Percentiles rank a stretch among this genome's conserved stretches.
These are phyloP conservation scores for Apiospora pterosperma DNA, from an alignment of 2,329 filamentous ascomycete genomes.

Conservation along the genomic window DNA sequence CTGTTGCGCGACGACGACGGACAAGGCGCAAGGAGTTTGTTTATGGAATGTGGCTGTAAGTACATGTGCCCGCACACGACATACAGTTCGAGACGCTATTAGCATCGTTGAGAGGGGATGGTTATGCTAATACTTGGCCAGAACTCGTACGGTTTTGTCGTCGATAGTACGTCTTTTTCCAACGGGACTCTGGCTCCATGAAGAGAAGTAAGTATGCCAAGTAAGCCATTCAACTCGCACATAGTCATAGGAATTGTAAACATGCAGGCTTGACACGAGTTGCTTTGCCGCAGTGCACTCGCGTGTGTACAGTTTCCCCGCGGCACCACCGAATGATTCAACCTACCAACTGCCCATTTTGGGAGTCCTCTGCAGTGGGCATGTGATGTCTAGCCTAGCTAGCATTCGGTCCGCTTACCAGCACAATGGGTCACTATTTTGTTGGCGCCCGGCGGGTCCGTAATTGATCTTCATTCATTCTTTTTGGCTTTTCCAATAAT, in stretches of 20 bases:
- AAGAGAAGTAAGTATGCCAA: neutral
- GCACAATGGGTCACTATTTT: neutral
- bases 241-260: neutral
- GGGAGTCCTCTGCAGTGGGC: neutral
- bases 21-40: constrained; percentile 30
- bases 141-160: constrained; percentile 10
- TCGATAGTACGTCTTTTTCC: constrained; percentile 6
- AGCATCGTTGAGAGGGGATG: constrained; percentile 1
- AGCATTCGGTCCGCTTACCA: neutral
- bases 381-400: neutral
- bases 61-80: constrained; percentile 9
- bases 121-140: neutral
- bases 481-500: neutral
- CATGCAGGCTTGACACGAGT: neutral
- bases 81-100: neutral
- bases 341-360: no score
- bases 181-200: neutral
- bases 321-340: no score
- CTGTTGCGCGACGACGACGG: constrained; percentile 47
- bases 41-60: constrained; percentile 33
- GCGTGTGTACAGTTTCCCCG: neutral
- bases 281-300: neutral
- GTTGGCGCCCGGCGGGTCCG: neutral
- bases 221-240: neutral
- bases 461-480: neutral